Evolutionary conservation across 306 rosid genomes (phyloP).

Genomic region (Leucaena leucocephala): DNA sequence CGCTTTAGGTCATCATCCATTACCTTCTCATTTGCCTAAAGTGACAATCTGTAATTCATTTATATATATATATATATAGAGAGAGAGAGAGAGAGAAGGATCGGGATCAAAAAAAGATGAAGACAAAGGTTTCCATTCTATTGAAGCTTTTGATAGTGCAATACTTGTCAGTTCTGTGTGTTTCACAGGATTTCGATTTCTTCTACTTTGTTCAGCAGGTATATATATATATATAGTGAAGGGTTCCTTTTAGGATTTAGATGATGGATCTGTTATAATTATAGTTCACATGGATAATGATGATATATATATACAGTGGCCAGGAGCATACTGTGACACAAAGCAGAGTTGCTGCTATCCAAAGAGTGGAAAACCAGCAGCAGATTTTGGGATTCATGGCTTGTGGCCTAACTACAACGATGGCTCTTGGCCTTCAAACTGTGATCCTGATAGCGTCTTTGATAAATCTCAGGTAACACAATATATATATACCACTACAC

Average conservation of each 20-base stretch:
- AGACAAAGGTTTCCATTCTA: slow-evolving; percentile 33
- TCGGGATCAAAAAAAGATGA: slow-evolving; percentile 41
- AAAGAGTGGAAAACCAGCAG: slow-evolving; percentile 64
- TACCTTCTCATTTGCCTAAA: slow-evolving; percentile 15
- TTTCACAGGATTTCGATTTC: slow-evolving; percentile 71
- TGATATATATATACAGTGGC: slow-evolving; percentile 76
- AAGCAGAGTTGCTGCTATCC: slow-evolving; percentile 78
- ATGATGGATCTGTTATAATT: not conserved
- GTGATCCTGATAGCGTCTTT: slow-evolving; percentile 71
- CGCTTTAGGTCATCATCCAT: slow-evolving; percentile 16
- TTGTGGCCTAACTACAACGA: slow-evolving; percentile 77
- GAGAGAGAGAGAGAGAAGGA: not conserved
- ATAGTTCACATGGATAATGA: not conserved
- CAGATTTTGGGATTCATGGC: slow-evolving; percentile 83
- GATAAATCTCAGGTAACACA: slow-evolving; percentile 66
- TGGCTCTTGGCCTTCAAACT: slow-evolving; percentile 75
- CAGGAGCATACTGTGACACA: slow-evolving; percentile 83
- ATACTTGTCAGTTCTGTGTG: slow-evolving; percentile 45
- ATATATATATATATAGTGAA: not conserved
- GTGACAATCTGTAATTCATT: not conserved
- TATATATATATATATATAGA: not conserved
- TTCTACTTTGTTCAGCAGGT: slow-evolving; percentile 89
- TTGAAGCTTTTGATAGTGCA: slow-evolving; percentile 54
- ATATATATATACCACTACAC: no score
- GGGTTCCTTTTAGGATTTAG: slow-evolving; percentile 35